Percentiles rank a stretch among this genome's conserved stretches.
Conservation (phyloP, 2,329 filamentous ascomycete genomes). For the Stagonosporopsis tanaceti region DNA sequence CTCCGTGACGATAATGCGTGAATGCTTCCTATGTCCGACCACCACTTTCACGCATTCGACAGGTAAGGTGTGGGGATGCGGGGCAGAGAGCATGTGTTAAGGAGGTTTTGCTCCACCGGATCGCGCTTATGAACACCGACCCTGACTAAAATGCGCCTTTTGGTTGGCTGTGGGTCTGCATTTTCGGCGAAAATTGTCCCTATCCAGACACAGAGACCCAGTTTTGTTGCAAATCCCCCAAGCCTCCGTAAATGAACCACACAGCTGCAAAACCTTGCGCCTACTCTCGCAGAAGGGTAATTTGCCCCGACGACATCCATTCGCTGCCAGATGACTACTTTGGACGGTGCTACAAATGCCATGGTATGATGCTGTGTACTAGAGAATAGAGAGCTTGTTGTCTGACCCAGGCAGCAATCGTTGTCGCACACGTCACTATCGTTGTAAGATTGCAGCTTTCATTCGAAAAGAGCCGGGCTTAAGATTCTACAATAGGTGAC, state of each 20-base stretch:
- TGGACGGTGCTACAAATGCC: constrained; percentile 37
- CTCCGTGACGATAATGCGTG: not conserved
- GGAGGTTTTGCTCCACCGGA: constrained; percentile 14
- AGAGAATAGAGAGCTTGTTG: constrained; percentile 6
- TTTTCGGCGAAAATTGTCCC: not conserved
- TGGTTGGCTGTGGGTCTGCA: not conserved
- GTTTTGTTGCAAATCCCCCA: constrained; percentile 14
- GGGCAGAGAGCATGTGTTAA: constrained; percentile 16
- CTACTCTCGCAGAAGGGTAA: constrained; percentile 27
- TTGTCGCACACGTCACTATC: constrained; percentile 50
- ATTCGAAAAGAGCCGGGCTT: constrained; percentile 16
- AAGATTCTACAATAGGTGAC: constrained; percentile 39
- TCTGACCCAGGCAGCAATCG: constrained; percentile 42
- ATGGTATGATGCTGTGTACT: constrained; percentile 35
- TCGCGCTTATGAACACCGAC: constrained; percentile 3
- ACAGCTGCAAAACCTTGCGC: constrained; percentile 20
- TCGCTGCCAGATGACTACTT: constrained; percentile 15
- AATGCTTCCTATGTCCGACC: constrained; percentile 9
- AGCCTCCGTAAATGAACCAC: constrained; percentile 24
- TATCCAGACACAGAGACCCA: constrained; percentile 1
- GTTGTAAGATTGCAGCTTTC: constrained; percentile 33
- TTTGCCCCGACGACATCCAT: constrained; percentile 28
- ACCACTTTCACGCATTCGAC: constrained; percentile 24
- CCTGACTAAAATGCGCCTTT: constrained; percentile 28
- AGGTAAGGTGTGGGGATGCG: constrained; percentile 30